Evolutionary conservation across 2,329 filamentous ascomycete genomes (phyloP), one percentile per base, ranked within the genome.

Genomic region (Botryotinia narcissicola): DNA sequence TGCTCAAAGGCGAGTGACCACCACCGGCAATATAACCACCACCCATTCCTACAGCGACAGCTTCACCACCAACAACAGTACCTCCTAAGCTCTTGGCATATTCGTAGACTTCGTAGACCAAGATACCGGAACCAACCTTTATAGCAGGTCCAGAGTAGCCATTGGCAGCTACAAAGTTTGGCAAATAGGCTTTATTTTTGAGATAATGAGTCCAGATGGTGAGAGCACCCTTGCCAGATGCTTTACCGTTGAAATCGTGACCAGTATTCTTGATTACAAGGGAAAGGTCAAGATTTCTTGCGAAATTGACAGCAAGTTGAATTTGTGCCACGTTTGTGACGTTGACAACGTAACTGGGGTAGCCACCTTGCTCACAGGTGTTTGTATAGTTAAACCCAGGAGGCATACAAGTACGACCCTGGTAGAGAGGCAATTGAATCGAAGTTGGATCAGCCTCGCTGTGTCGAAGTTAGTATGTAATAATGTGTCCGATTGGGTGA

Each of bases 11-110:
- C 0, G 85, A 87, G 79, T 92, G 90, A 0, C 90, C 90, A 2
- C 88, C 90, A 0, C 89, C 89, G 32, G 88, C 87, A 4, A 86
- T 83, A 66, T 88, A 92, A 0, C 90, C 90, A 51, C 77, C 78
- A 29, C 68, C 74, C 42, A 77, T 48, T 32, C 77, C 77, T 57
- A 79, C 78, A 16, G 60, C 32, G 25, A 57, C 1, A 46, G 87
- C 86, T 84, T 86, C 25, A 84, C 84, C 16, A 87, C 89, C 3
- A 87, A 82, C 9, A 10, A 88, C 81, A 2, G 84, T 83, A 83
- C 83, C 44, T 86, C 80, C 70, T 84, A 83, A 73, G 82, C 75
- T 5, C 80, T 78, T 72, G 84, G 82, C 5, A 85, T 83, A 6
- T 81, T 81, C 2, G 80, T 79, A 77, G 86, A 87, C 71, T 37